Base-by-base conservation (phyloP, 2,329 filamentous ascomycete species). In the Leptographium procerum region DNA sequence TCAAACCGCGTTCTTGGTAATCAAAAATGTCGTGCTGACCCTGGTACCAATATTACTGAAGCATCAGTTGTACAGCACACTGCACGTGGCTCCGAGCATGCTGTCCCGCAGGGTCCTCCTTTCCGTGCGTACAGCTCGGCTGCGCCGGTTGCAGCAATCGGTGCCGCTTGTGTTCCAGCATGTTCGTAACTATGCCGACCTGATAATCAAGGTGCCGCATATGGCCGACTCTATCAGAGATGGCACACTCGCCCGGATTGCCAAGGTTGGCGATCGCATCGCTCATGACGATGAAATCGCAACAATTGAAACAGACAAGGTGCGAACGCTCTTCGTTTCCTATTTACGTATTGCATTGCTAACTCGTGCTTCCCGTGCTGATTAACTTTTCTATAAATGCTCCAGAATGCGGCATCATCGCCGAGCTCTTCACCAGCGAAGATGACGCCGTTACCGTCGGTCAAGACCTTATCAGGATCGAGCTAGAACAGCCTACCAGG, bases 201-300 rank as follows among this genome's bases (percentile, higher is more conserved):
- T 83, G 65, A 76, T 92, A 63, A 85, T 99, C 72, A 92, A 97
- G 76, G 94, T 97, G 65, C 94, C 94, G 36, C 84, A 94, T 71
- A 97, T 99, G 94, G 94, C 94, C 63, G 94, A 99, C 75, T 97
- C 94, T 55, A 97, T 99, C 72, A 95, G 90, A 51, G 94, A 99
- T 74, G 94, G 94, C 61, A 99, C 94, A 26, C 73, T 99, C 69
- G 96, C 96, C 77, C 91, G 96, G 70, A 97, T 91, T 79, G 87
- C 84, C 68, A 97, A 92, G 75, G 78, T 96, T 66, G 94, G 94
- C 68, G 94, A 99, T 71, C 91, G 85, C 67, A 91, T 99, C 56
- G 91, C 95, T 77, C 86, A 87, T 68, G 94, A 99, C 69, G 94
- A 97, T 75, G 94, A 99, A 73, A 92, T 99, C 72, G 94, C 94